Percentiles rank a stretch among this genome's conserved stretches.
phyloP scores from a whole-genome alignment of 768 basidiomycete species.

The Cyclocybe cylindracea region DNA sequence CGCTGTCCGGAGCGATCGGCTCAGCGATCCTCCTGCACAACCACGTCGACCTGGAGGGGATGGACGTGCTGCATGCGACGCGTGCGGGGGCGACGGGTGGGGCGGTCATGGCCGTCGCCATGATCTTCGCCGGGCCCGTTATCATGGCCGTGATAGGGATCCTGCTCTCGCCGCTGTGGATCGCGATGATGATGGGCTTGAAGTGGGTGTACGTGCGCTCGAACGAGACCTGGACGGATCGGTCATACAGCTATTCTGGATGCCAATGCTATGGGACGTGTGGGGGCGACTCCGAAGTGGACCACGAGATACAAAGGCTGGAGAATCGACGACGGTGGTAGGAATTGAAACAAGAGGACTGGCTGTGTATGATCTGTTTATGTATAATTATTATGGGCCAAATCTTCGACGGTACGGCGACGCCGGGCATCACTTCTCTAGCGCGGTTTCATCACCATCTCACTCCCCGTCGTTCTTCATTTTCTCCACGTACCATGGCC shows the following conservation, averaged over 20 bases:
- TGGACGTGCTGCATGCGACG: slow-evolving; percentile 24
- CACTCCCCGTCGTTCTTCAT: too few species aligned
- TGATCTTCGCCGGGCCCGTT: slow-evolving; percentile 12
- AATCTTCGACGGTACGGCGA: too few species aligned
- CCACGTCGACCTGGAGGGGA: slow-evolving; percentile 18
- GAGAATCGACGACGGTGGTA: too few species aligned
- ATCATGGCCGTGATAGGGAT: slow-evolving; percentile 10
- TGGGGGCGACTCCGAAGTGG: slow-evolving; percentile 21
- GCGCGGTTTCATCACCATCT: too few species aligned
- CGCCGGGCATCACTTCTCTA: too few species aligned
- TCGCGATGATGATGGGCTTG: slow-evolving; percentile 21
- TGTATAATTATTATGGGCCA: too few species aligned
- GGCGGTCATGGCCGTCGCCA: slow-evolving; percentile 14
- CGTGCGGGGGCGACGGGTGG: slow-evolving; percentile 27
- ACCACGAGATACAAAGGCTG: slow-evolving; percentile 6
- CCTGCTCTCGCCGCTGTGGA: slow-evolving; percentile 18
- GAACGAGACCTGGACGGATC: slow-evolving; percentile 18
- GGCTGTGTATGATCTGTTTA: too few species aligned
- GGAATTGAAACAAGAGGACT: too few species aligned
- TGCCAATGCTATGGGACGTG: slow-evolving; percentile 21
- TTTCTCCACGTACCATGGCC: too few species aligned
- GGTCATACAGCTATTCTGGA: slow-evolving; percentile 14
- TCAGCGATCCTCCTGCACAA: slow-evolving; percentile 15
- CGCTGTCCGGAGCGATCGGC: slow-evolving; percentile 21
- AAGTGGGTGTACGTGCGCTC: slow-evolving; percentile 17